Conservation (phyloP, 2,329 filamentous ascomycete genomes). For the Aspergillus melleus region DNA sequence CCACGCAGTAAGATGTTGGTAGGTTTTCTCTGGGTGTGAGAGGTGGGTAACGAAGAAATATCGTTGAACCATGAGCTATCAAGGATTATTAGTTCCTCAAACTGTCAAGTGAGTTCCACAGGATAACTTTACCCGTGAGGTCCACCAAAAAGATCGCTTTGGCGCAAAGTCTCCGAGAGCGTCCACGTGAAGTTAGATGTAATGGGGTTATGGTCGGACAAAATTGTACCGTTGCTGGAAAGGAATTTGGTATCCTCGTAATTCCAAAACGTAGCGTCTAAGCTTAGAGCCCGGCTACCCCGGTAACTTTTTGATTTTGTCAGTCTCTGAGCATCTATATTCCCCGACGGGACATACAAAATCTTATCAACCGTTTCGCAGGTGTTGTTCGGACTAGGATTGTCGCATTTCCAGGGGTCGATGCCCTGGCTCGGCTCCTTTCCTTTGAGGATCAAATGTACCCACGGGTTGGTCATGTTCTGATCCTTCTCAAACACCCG, state of each 20-base stretch:
- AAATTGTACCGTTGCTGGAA: constrained; percentile 54
- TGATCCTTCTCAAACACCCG: constrained; percentile 53
- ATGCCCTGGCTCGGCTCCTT: constrained; percentile 46
- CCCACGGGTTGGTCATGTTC: constrained; percentile 60
- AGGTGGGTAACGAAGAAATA: constrained; percentile 41
- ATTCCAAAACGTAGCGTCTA: constrained; percentile 45
- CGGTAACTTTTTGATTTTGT: constrained; percentile 19
- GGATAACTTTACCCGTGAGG: constrained; percentile 23
- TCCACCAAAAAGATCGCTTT: constrained; percentile 28
- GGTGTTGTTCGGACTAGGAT: constrained; percentile 53
- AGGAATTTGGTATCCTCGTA: constrained; percentile 61
- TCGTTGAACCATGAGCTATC: constrained; percentile 56
- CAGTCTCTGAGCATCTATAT: background rate
- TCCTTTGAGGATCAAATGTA: constrained; percentile 54
- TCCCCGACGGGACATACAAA: constrained; percentile 36
- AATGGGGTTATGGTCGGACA: constrained; percentile 67
- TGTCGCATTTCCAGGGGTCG: constrained; percentile 51
- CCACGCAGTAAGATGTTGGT: constrained; percentile 42
- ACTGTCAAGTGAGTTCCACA: too few relatives aligned
- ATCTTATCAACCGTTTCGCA: constrained; percentile 71
- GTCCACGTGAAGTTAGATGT: constrained; percentile 25
- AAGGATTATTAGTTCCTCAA: background rate
- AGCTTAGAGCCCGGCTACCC: constrained; percentile 47
- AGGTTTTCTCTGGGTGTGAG: constrained; percentile 35
- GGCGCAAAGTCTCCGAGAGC: constrained; percentile 55